A percentile compares a stretch with the other conserved stretches of the same genome.
Evolutionary conservation across 148 eudicot genomes (phyloP).

Genomic region (Pharnaceum exiguum): DNA sequence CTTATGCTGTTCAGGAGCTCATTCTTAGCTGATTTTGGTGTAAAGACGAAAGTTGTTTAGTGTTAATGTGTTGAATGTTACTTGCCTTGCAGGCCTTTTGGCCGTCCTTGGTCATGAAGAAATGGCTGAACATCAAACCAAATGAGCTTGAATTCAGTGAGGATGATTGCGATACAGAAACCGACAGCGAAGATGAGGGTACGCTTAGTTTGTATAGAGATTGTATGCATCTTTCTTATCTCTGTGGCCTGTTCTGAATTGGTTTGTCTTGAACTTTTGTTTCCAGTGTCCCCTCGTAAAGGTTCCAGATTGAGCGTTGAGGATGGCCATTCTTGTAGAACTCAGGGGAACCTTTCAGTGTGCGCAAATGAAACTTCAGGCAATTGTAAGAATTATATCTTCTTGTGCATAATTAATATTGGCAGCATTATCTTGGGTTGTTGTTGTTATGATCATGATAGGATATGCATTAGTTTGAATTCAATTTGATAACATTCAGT

Average conservation of each 20-base stretch:
- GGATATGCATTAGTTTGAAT: no score
- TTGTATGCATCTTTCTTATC: not conserved
- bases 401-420: not conserved
- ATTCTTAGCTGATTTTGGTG: not conserved
- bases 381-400: conserved; percentile 4
- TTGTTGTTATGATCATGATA: not conserved
- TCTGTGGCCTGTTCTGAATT: conserved; percentile 1
- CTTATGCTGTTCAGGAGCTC: not conserved
- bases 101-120: conserved; percentile 90
- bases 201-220: conserved; percentile 7
- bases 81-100: conserved; percentile 49
- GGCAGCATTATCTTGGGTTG: not conserved
- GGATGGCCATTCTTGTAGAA: conserved; percentile 24
- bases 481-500: no score
- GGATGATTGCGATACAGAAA: conserved; percentile 84
- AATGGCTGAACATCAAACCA: conserved; percentile 90
- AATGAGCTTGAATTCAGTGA: conserved; percentile 80
- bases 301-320: conserved; percentile 28
- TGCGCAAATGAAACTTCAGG: conserved; percentile 42
- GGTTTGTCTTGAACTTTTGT: not conserved
- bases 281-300: conserved; percentile 42
- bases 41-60: not conserved
- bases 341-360: conserved; percentile 26
- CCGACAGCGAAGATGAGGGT: conserved; percentile 92
- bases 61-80: not conserved